phyloP scores from a whole-genome alignment of 805 yeast genomes.

The Scheffersomyces coipomensis region DNA sequence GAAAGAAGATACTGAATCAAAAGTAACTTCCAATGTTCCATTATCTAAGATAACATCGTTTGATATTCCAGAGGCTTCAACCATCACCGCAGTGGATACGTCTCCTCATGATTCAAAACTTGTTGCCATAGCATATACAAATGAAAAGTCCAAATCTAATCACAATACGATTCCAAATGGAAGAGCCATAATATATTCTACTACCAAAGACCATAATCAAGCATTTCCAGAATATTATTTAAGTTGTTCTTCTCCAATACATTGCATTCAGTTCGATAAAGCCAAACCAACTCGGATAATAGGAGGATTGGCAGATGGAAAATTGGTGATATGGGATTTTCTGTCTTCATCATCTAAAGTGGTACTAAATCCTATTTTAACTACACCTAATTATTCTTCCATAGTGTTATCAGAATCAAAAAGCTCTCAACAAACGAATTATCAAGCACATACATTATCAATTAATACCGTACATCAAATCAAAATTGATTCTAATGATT shows the following conservation, averaged over 20 bases:
- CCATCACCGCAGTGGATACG: conserved; percentile 28
- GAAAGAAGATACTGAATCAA: background rate
- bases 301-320: conserved; percentile 52
- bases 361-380: conserved; percentile 4
- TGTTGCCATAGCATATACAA: conserved; percentile 1
- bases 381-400: conserved; percentile 4
- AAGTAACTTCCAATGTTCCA: background rate
- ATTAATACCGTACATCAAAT: conserved; percentile 22
- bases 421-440: background rate
- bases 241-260: conserved; percentile 38
- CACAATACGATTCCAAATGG: conserved; percentile 15
- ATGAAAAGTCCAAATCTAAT: background rate
- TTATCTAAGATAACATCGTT: background rate
- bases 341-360: conserved; percentile 10
- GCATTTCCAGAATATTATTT: conserved; percentile 36
- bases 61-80: conserved; percentile 5
- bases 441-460: conserved; percentile 16
- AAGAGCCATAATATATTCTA: conserved; percentile 34
- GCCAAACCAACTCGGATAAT: conserved; percentile 37
- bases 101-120: conserved; percentile 15
- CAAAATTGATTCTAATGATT: conserved; percentile 17
- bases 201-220: conserved; percentile 5
- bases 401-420: background rate
- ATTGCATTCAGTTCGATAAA: conserved; percentile 39
- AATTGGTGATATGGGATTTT: conserved; percentile 51